phyloP scores from a whole-genome alignment of 1,139 yeast species.

The Taiozyma onychis region DNA sequence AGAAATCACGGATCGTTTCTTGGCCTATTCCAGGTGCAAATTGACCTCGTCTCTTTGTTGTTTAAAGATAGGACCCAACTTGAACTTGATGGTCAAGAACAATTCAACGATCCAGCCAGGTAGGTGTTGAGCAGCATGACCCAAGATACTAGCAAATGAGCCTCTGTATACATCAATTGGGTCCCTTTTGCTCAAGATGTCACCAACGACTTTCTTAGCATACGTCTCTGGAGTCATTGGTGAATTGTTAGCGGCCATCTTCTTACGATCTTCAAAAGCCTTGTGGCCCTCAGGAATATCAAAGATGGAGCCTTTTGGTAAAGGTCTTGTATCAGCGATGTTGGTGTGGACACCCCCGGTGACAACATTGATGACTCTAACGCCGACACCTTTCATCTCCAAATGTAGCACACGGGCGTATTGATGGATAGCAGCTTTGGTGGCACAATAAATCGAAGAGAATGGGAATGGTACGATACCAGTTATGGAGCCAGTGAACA shows the following conservation, averaged over 20 bases:
- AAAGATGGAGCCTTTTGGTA: slow-evolving; percentile 53
- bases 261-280: slow-evolving; percentile 47
- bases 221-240: slow-evolving; percentile 57
- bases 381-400: slow-evolving; percentile 71
- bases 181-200: slow-evolving; percentile 34
- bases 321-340: slow-evolving; percentile 48
- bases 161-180: slow-evolving; percentile 55
- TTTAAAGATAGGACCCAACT: slow-evolving; percentile 32
- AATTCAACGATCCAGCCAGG: slow-evolving; percentile 49
- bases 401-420: slow-evolving; percentile 58
- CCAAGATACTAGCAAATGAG: slow-evolving; percentile 31
- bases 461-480: slow-evolving; percentile 69
- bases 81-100: slow-evolving; percentile 42
- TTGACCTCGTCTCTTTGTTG: slow-evolving; percentile 16
- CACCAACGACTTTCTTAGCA: slow-evolving; percentile 50
- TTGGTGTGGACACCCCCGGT: slow-evolving; percentile 67
- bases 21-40: slow-evolving; percentile 16
- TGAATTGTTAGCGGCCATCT: slow-evolving; percentile 52
- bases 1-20: too few relatives aligned
- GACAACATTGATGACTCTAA: slow-evolving; percentile 61
- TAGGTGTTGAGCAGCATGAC: slow-evolving; percentile 27
- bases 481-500: slow-evolving; percentile 71
- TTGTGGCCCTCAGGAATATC: slow-evolving; percentile 44
- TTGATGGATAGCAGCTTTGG: slow-evolving; percentile 74
- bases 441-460: slow-evolving; percentile 59